phyloP scores from a whole-genome alignment of 148 eudicot genomes.

The Vaccinium myrtillus region DNA sequence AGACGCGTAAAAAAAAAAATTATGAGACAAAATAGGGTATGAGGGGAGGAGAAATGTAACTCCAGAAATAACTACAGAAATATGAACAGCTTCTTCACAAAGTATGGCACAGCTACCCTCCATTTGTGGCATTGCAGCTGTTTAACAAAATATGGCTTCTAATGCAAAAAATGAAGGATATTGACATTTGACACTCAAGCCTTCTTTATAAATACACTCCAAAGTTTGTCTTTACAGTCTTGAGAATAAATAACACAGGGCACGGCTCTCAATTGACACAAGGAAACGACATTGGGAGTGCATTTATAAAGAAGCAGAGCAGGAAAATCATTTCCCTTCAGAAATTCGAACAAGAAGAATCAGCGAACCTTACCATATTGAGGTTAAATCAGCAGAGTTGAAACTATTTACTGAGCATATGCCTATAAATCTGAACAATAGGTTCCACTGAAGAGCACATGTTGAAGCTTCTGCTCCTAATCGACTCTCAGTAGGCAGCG shows the following conservation, averaged over 20 bases:
- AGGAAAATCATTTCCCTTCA: not conserved
- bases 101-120: not conserved
- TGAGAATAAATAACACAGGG: not conserved
- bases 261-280: no score
- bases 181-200: not conserved
- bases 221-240: not conserved
- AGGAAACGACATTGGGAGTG: not conserved
- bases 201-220: not conserved
- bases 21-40: not conserved
- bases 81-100: not conserved
- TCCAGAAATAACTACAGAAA: not conserved
- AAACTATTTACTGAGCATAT: not conserved
- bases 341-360: not conserved
- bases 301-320: not conserved
- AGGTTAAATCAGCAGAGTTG: not conserved
- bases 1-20: not conserved
- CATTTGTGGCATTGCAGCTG: not conserved
- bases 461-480: constrained; percentile 10
- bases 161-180: not conserved
- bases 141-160: not conserved
- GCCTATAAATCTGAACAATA: not conserved
- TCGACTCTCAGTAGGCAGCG: constrained; percentile 35
- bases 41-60: not conserved
- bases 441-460: no score
- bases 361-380: not conserved